Percentiles rank a stretch among this genome's conserved stretches.
Evolutionary conservation across 1,284 basidiomycete genomes (phyloP).

Genomic region (Inonotus hispidus): DNA sequence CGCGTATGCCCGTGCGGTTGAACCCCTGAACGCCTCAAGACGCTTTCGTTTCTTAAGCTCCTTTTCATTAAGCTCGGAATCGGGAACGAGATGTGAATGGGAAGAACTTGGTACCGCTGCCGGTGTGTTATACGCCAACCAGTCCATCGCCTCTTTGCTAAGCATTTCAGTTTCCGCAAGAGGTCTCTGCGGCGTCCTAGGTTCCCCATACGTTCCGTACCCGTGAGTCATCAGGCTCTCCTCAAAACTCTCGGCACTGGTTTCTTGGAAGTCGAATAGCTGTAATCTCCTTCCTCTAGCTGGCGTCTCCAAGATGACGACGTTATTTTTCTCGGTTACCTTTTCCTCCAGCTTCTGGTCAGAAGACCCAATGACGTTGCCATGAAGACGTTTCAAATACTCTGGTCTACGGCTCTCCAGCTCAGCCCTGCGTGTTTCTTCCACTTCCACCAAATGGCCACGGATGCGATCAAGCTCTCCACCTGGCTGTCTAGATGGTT

Average conservation of each 20-base stretch:
- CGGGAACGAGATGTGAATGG: constrained; percentile 8
- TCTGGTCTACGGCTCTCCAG: constrained; percentile 61
- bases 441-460: constrained; percentile 43
- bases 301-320: constrained; percentile 64
- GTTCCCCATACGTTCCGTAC: constrained; percentile 44
- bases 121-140: constrained; percentile 22
- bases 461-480: constrained; percentile 58
- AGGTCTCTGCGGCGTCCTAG: constrained; percentile 25
- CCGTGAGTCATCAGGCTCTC: constrained; percentile 74
- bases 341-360: constrained; percentile 28
- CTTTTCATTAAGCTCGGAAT: constrained; percentile 44
- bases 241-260: constrained; percentile 76
- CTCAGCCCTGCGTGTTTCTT: constrained; percentile 42
- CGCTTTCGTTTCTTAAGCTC: constrained; percentile 59
- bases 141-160: constrained; percentile 31
- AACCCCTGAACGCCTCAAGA: constrained; percentile 52
- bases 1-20: constrained; percentile 21
- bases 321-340: constrained; percentile 27
- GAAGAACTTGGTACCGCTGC: neutral
- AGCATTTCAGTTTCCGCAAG: constrained; percentile 19
- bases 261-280: constrained; percentile 59
- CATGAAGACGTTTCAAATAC: constrained; percentile 54
- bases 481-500: constrained; percentile 27
- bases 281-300: constrained; percentile 62
- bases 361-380: constrained; percentile 34